A percentile compares a stretch with the other conserved stretches of the same genome.
Conservation (phyloP, 169 alveolate species). For the Miamiensis avidus region DNA sequence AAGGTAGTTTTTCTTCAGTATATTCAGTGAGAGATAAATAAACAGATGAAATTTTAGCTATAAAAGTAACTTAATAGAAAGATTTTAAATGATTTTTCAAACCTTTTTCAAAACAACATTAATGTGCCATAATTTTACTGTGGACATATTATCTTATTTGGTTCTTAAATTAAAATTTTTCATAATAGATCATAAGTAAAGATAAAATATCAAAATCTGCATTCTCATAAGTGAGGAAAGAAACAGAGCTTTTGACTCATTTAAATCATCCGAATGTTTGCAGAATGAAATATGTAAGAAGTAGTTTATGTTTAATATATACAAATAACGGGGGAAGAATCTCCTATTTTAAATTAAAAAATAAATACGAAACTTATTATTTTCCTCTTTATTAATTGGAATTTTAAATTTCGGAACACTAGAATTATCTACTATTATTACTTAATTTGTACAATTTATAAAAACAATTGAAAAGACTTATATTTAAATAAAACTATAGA, state of each 20-base stretch:
- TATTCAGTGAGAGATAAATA: background rate
- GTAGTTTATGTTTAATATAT: too few species aligned
- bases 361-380: too few species aligned
- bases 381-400: conserved; percentile 10
- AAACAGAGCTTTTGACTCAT: background rate
- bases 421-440: background rate
- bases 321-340: too few species aligned
- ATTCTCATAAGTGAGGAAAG: background rate
- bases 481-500: background rate
- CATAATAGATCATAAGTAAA: background rate
- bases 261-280: background rate
- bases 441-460: background rate
- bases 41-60: background rate
- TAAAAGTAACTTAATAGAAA: conserved; percentile 16
- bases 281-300: background rate
- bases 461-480: background rate
- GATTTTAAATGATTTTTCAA: too few species aligned
- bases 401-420: background rate
- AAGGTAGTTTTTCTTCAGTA: conserved; percentile 20
- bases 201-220: background rate
- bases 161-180: background rate
- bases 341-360: too few species aligned
- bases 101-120: background rate
- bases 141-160: background rate
- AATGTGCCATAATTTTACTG: too few species aligned